Percentiles rank a stretch among this genome's conserved stretches.
phyloP scores from a whole-genome alignment of 192 early-diverging fungal genomes.

The Pilobolus umbonatus region DNA sequence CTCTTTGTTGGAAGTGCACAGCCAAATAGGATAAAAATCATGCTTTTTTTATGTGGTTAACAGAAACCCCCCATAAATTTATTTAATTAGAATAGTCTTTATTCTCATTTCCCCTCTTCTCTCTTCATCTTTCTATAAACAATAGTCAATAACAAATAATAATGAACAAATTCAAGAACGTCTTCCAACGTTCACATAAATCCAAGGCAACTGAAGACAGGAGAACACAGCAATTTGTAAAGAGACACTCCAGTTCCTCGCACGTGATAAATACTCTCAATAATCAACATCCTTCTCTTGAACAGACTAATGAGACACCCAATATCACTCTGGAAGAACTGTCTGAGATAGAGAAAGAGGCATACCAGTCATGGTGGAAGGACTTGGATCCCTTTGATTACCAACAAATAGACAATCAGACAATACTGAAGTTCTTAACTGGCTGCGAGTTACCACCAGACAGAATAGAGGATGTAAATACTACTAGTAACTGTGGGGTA shows the following conservation, averaged over 20 bases:
- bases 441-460: conserved; percentile 19
- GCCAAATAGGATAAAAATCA: no score
- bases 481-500: not conserved
- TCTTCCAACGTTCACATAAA: conserved; percentile 14
- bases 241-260: conserved; percentile 1
- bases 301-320: conserved; percentile 3
- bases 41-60: no score
- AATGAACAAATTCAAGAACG: conserved; percentile 17
- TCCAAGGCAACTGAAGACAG: conserved; percentile 8
- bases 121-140: not conserved
- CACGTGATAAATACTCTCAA: not conserved
- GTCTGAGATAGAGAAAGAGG: conserved; percentile 13
- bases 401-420: conserved; percentile 16
- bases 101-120: conserved; percentile 2
- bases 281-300: not conserved
- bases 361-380: conserved; percentile 33
- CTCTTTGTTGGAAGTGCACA: no score
- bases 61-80: not conserved
- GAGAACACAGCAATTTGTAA: conserved; percentile 20
- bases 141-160: not conserved
- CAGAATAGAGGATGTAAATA: conserved; percentile 26
- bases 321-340: not conserved
- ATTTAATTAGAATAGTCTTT: not conserved
- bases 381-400: conserved; percentile 32
- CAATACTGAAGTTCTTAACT: conserved; percentile 20